These are phyloP conservation scores for Talaromyces amestolkiae DNA, from an alignment of 2,329 filamentous ascomycete species.

Conservation along the genomic window DNA sequence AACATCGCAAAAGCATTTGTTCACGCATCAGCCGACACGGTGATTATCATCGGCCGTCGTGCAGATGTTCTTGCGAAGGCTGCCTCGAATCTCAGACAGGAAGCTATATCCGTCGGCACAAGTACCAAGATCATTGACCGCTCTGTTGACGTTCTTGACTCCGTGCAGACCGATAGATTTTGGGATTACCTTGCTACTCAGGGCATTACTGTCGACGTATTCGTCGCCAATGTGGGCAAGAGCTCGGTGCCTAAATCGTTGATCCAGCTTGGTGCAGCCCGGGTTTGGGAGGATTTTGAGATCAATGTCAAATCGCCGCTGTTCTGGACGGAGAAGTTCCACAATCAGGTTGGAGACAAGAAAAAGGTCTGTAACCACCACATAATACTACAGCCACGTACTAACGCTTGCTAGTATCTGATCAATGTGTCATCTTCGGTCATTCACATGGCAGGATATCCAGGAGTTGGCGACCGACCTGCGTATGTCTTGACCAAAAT, in stretches of 20 bases:
- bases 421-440: constrained; percentile 6
- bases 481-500: constrained; percentile 9
- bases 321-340: constrained; percentile 3
- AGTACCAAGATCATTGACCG: constrained; percentile 1
- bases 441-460: constrained; percentile 5
- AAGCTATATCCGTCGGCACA: background rate
- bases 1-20: constrained; percentile 46
- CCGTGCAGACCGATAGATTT: background rate
- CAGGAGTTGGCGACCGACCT: constrained; percentile 9
- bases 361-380: background rate
- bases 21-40: constrained; percentile 42
- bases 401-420: constrained; percentile 2
- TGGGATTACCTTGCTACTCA: background rate
- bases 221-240: constrained; percentile 40
- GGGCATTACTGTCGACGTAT: constrained; percentile 35
- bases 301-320: constrained; percentile 5
- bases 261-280: background rate
- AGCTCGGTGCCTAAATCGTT: constrained; percentile 19
- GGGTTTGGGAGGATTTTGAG: background rate
- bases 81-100: constrained; percentile 19
- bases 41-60: constrained; percentile 47
- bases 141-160: background rate
- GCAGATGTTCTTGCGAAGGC: constrained; percentile 34
- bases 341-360: background rate
- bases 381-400: background rate